Base-by-base conservation (phyloP, 1,284 basidiomycete genomes). In the Cryptococcus sp. region DNA sequence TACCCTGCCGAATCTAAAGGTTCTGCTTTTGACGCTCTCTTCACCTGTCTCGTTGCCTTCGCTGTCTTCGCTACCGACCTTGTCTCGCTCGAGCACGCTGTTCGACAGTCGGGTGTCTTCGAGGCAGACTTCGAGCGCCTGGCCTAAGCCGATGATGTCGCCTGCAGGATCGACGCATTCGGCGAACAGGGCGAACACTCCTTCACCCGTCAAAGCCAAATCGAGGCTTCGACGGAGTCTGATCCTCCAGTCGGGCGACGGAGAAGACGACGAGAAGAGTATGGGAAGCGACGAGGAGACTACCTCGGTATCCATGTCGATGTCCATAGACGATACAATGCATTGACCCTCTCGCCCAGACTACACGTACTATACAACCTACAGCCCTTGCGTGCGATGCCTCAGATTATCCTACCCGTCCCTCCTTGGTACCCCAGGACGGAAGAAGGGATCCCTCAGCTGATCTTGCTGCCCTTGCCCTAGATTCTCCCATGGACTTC, bases 1-100 rank as follows among this genome's bases (percentile, higher is more conserved):
- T 68, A 98, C 93, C 0, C 78, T 99, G 32, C 90, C 93, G 33
- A 99, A 99, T 73, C 79, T 95, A 57, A 97, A 97, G 75, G 94
- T 93, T 65, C 77, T 97, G 26, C 74, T 97, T 47, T 78, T 97
- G 18, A 97, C 88, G 1, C 78, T 97, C 18, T 72, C 65, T 2
- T 69, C 66, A 4, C 60, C 67, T 0, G 51, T 54, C 6, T 57
- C 60, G 14, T 65, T 59, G 5, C 49, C 56, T 9, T 39, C 36
- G 0, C 52, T 54, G 5, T 31, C 25, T 2, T 35, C 25, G 6
- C 22, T 39, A 35, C 31, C 25, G 5, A n/a, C 24, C 18, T 28
- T 46, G 16, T 41, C 38, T 14, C 46, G 46, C 37, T 41, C 46
- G 14, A 19, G 52, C 49, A 16, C 58, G 48, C 11, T 52, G 48